Evolutionary conservation across 2,329 filamentous ascomycete genomes (phyloP), one percentile per base, ranked within the genome.

Genomic region (Berkeleyomyces rouxiae): DNA sequence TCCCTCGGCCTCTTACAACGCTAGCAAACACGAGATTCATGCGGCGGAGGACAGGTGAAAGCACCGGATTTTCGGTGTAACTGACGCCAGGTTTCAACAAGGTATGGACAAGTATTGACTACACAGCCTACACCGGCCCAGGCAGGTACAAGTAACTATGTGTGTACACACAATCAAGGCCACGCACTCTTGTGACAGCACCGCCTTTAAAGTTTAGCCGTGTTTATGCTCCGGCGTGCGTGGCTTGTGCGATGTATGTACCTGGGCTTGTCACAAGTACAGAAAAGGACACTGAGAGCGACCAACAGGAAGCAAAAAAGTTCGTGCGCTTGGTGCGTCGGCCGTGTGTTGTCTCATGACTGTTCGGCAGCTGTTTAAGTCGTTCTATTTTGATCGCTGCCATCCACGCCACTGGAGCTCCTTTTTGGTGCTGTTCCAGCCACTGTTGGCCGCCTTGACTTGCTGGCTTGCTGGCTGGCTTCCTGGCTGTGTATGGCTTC

Each of bases 361-460:
- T 6, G 49, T 53, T 53, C 49, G 33, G 31, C 33, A 53, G 33
- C 16, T 53, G 23, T 53, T 53, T 53, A 53, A 40, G 33, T 47
- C 7, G 43, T 58, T 62, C 61, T 62, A 62, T 62, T 62, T 62
- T 58, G 23, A 62, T 62, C 61, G n/a, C 61, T 58, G 61, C 61
- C 61, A 62, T 55, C 61, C 53, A 62, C 40, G 49, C 40, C 58
- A 59, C 58, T 36, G 58, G 58, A 10, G 51, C 51, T 37, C 31
- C 51, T 57, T 57, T 39, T 39, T 57, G 16, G 13, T 46, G 16
- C 37, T 33, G 33, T 53, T 53, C n/a, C 16, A 36, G 49, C 33
- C 3, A 36, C 7, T 43, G 49, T 13, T 11, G 33, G 49, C 13
- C 37, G 42, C 44, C 23, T 47, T 47, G n/a, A 16, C 46, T 49